Evolutionary conservation across 441 rosid species (phyloP).

Genomic region (Aquilaria agallochum): DNA sequence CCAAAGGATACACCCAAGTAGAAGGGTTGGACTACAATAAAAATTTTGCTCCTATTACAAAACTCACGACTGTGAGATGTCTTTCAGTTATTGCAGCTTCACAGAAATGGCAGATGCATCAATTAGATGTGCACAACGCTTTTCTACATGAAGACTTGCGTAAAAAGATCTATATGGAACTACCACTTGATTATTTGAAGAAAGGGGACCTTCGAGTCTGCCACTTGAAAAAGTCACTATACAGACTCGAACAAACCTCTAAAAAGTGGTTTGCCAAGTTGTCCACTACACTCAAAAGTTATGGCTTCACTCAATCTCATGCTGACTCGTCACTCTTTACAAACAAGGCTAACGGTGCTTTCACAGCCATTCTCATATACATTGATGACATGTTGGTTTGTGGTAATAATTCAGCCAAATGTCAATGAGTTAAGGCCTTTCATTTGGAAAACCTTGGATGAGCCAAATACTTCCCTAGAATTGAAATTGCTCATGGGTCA

Average conservation of each 20-base stretch:
- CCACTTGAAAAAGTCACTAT: neutral
- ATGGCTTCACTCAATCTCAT: neutral
- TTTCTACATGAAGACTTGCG: neutral
- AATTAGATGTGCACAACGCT: neutral
- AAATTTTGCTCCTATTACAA: neutral
- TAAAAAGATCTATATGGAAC: too few relatives aligned
- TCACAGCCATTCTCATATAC: neutral
- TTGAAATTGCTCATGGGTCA: neutral
- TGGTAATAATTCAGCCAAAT: neutral
- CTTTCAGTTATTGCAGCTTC: neutral
- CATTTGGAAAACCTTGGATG: neutral
- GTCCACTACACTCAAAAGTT: neutral
- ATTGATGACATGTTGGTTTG: neutral
- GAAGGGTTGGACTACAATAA: neutral
- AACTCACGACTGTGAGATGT: neutral
- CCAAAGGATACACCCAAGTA: neutral
- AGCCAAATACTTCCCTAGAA: neutral
- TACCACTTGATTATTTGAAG: too few relatives aligned
- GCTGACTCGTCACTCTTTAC: neutral
- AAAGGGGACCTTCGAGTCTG: neutral
- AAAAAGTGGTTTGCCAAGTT: neutral
- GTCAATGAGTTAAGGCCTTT: neutral
- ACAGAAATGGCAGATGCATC: neutral
- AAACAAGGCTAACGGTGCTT: neutral
- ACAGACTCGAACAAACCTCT: neutral